A percentile compares a stretch with the other conserved stretches of the same genome.
These are phyloP conservation scores for Vitis hybrid DNA, from an alignment of 177 flowering plant species.

Conservation along the genomic window DNA sequence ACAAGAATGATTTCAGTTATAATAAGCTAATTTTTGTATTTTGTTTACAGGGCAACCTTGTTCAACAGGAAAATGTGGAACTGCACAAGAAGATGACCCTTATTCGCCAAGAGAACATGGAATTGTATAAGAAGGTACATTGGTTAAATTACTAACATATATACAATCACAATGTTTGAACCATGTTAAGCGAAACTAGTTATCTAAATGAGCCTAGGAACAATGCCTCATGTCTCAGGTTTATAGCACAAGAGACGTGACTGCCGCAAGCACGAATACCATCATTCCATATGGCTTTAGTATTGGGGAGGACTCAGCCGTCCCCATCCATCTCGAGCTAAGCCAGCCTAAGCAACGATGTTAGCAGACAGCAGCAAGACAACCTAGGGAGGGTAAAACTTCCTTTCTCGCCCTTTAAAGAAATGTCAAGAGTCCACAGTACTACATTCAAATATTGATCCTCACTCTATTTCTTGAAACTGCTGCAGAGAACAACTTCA, in stretches of 20 bases:
- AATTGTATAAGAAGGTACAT: no score
- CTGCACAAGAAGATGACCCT: conserved; percentile 54
- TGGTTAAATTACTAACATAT: not conserved
- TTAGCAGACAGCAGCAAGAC: conserved; percentile 30
- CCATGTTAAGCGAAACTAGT: not conserved
- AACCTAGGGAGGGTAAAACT: conserved; percentile 33
- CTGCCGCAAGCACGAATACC: conserved; percentile 30
- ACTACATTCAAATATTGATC: not conserved
- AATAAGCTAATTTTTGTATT: not conserved
- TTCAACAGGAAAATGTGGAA: conserved; percentile 77
- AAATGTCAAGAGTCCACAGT: not conserved
- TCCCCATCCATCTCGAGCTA: conserved; percentile 56
- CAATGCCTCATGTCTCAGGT: conserved; percentile 38
- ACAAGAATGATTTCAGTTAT: not conserved
- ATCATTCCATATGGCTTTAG: conserved; percentile 25
- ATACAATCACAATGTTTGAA: not conserved
- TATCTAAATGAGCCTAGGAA: conserved; percentile 1
- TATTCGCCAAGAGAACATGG: not conserved
- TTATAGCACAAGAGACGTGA: conserved; percentile 41
- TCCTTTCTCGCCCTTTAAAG: not conserved
- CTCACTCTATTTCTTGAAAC: conserved; percentile 4
- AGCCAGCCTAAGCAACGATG: conserved; percentile 58
- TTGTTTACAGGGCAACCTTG: conserved; percentile 53
- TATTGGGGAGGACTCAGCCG: conserved; percentile 36
- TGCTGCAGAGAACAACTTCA: conserved; percentile 31